Percentiles rank a stretch among this genome's conserved stretches.
Evolutionary conservation across 2,329 filamentous ascomycete species (phyloP).

Genomic region (Trichothecium sympodiale): DNA sequence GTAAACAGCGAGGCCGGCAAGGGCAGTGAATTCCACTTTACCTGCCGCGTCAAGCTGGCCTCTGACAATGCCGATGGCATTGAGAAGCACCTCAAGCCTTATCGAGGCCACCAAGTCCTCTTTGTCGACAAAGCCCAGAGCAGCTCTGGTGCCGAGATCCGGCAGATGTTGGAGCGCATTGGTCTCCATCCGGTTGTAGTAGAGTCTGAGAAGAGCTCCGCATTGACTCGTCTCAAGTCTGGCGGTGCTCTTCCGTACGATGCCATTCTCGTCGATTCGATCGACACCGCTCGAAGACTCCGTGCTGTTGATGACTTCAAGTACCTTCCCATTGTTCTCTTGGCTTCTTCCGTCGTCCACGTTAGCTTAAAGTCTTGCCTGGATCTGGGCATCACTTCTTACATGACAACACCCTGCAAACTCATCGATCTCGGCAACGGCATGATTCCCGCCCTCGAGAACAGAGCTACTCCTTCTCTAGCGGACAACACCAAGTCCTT

Average conservation of each 20-base stretch:
- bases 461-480: conserved; percentile 78
- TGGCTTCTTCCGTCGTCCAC: conserved; percentile 71
- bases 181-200: conserved; percentile 76
- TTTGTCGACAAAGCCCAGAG: conserved; percentile 91
- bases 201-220: conserved; percentile 60
- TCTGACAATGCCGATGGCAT: conserved; percentile 69
- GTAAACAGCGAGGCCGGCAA: conserved; percentile 86
- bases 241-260: conserved; percentile 65
- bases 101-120: conserved; percentile 81
- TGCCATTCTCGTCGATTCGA: conserved; percentile 90
- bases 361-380: conserved; percentile 89
- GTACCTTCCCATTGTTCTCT: conserved; percentile 88
- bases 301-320: conserved; percentile 91
- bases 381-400: conserved; percentile 94
- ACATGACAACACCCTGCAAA: conserved; percentile 95
- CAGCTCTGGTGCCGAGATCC: conserved; percentile 63
- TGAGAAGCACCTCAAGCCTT: conserved; percentile 76
- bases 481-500: conserved; percentile 93
- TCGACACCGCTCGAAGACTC: conserved; percentile 76
- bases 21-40: conserved; percentile 94
- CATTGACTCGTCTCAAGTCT: conserved; percentile 39
- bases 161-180: conserved; percentile 65
- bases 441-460: conserved; percentile 90
- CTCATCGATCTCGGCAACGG: conserved; percentile 92
- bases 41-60: conserved; percentile 78